Evolutionary conservation across 2,329 filamentous ascomycete species (phyloP).

Genomic region (Penicillium hesseltinei): DNA sequence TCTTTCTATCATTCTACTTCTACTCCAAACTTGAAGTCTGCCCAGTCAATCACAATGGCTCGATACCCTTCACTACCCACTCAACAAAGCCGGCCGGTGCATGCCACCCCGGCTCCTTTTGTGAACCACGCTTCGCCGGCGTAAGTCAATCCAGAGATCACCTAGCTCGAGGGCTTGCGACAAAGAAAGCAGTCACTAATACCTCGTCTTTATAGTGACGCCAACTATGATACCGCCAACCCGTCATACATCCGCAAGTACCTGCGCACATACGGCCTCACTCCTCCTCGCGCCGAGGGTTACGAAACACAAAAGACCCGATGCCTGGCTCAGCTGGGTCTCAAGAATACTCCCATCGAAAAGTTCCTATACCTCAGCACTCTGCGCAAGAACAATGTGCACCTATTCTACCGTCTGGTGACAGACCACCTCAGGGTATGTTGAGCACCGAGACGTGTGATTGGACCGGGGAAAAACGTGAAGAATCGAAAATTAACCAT

Average conservation of each 20-base stretch:
- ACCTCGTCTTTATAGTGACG: slow-evolving; percentile 35
- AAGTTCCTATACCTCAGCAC: slow-evolving; percentile 52
- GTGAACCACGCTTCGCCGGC: slow-evolving; percentile 33
- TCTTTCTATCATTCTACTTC: slow-evolving; percentile 22
- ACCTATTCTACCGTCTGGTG: slow-evolving; percentile 53
- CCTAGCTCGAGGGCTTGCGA: background rate
- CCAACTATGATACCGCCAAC: slow-evolving; percentile 51
- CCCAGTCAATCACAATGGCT: slow-evolving; percentile 34
- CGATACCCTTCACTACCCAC: slow-evolving; percentile 28
- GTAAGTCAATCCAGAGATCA: slow-evolving; percentile 25
- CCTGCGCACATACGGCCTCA: slow-evolving; percentile 51
- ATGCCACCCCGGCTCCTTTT: slow-evolving; percentile 31
- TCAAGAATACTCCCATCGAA: slow-evolving; percentile 49
- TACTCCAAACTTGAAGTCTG: slow-evolving; percentile 16
- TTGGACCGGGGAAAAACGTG: slow-evolving; percentile 2
- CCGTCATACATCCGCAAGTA: slow-evolving; percentile 52
- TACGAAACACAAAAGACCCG: slow-evolving; percentile 51
- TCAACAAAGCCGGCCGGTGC: slow-evolving; percentile 38
- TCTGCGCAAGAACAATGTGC: slow-evolving; percentile 52
- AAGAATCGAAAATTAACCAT: slow-evolving; percentile 15
- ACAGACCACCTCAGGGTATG: slow-evolving; percentile 48
- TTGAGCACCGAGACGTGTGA: slow-evolving; percentile 9
- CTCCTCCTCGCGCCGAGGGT: slow-evolving; percentile 49
- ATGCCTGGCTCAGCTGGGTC: slow-evolving; percentile 49
- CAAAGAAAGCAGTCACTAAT: slow-evolving; percentile 9